phyloP scores from a whole-genome alignment of 1,139 yeast genomes.

The Williopsis jadinii region DNA sequence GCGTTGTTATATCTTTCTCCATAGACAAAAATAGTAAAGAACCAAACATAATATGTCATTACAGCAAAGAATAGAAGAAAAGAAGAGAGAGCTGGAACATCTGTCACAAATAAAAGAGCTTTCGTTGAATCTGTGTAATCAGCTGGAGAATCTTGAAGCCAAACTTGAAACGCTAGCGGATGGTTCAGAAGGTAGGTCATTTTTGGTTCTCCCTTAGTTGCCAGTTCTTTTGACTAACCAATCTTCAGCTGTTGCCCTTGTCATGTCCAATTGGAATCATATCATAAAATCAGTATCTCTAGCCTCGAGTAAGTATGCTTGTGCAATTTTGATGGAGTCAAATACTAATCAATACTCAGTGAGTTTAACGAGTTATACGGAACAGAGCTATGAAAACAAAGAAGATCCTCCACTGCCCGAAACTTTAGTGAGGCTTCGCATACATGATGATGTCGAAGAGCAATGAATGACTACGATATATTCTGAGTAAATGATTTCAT shows the following conservation, averaged over 20 bases:
- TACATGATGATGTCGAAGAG: conserved; percentile 31
- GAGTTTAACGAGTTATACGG: conserved; percentile 43
- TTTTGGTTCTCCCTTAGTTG: neutral
- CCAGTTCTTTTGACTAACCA: conserved; percentile 1
- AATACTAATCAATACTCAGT: conserved; percentile 18
- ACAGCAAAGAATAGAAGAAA: conserved; percentile 19
- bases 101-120: conserved; percentile 14
- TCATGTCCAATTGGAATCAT: conserved; percentile 64
- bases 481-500: neutral
- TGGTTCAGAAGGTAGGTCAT: conserved; percentile 23
- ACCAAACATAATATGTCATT: conserved; percentile 14
- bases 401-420: conserved; percentile 48
- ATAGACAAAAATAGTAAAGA: no score
- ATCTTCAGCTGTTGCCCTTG: conserved; percentile 35
- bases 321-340: no score
- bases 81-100: conserved; percentile 17
- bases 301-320: conserved; percentile 39
- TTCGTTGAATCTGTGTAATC: conserved; percentile 14
- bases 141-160: conserved; percentile 22
- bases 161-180: conserved; percentile 21
- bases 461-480: neutral
- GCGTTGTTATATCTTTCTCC: no score
- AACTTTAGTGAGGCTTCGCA: conserved; percentile 58
- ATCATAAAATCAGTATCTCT: conserved; percentile 59
- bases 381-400: conserved; percentile 39